Evolutionary conservation across 768 basidiomycete species (phyloP).

Genomic region (Amanita muscaria): DNA sequence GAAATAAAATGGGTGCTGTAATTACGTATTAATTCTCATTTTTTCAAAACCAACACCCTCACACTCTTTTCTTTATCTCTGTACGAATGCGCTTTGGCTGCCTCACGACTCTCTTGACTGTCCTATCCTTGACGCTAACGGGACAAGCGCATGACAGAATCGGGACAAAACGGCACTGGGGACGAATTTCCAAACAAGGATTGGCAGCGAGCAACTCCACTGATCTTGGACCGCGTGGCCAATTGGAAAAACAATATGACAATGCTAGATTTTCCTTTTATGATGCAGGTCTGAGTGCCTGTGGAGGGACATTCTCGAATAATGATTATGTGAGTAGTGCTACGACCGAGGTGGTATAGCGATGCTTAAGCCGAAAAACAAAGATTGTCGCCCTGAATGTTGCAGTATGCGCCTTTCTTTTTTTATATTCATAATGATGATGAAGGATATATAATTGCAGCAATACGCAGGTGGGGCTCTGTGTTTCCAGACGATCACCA

Average conservation of each 20-base stretch:
- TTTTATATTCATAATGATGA: background rate
- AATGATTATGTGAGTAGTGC: conserved; percentile 30
- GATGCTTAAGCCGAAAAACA: background rate
- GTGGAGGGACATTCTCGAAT: conserved; percentile 25
- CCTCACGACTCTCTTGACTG: background rate
- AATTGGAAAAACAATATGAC: conserved; percentile 16
- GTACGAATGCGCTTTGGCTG: no score
- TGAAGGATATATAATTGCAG: conserved; percentile 21
- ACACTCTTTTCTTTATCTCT: background rate
- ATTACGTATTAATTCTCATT: no score
- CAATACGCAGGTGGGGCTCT: conserved; percentile 44
- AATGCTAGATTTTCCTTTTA: conserved; percentile 20
- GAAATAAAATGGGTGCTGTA: no score
- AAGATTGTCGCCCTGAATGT: conserved; percentile 47
- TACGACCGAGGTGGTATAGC: background rate
- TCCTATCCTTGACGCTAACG: background rate
- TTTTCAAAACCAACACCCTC: background rate
- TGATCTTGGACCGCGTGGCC: background rate
- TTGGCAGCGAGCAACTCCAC: background rate
- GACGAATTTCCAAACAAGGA: background rate
- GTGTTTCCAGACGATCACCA: conserved; percentile 56
- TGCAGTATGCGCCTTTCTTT: conserved; percentile 20
- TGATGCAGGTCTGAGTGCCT: conserved; percentile 31
- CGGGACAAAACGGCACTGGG: background rate
- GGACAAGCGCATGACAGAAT: conserved; percentile 1